Evolutionary conservation across 1,284 basidiomycete genomes (phyloP).

Genomic region (Golubevia sp.): DNA sequence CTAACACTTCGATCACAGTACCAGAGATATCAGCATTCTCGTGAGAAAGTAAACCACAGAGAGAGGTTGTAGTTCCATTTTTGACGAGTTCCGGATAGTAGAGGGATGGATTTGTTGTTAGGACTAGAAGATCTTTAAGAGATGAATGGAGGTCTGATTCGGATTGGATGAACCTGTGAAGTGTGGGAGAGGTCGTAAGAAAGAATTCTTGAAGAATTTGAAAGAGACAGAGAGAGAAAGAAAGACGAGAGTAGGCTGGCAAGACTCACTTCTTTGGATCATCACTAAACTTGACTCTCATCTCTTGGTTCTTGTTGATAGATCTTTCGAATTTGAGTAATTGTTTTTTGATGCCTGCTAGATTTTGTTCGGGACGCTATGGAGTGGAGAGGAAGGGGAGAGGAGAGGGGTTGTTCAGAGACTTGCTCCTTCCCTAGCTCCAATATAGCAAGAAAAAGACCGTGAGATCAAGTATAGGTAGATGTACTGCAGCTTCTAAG

Average conservation of each 20-base stretch:
- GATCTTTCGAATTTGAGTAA: slow-evolving; percentile 83
- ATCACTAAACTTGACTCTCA: slow-evolving; percentile 68
- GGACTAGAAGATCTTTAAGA: slow-evolving; percentile 77
- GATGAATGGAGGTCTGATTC: slow-evolving; percentile 89
- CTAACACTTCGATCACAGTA: slow-evolving; percentile 65
- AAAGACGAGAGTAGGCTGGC: not conserved
- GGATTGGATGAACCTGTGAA: slow-evolving; percentile 91
- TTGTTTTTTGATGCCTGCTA: slow-evolving; percentile 74
- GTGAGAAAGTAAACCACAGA: slow-evolving; percentile 76
- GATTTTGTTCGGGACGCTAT: slow-evolving; percentile 66
- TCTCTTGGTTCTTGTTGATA: slow-evolving; percentile 90
- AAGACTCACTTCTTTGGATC: slow-evolving; percentile 84
- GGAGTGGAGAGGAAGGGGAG: not conserved
- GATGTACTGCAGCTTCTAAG: not conserved
- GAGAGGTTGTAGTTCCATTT: slow-evolving; percentile 71
- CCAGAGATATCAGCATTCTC: slow-evolving; percentile 56
- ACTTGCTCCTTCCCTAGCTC: too few species aligned
- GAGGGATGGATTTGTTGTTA: slow-evolving; percentile 82
- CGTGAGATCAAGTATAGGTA: too few species aligned
- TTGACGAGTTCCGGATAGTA: slow-evolving; percentile 88
- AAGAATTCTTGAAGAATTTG: not conserved
- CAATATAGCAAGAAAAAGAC: not conserved
- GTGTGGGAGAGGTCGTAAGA: not conserved
- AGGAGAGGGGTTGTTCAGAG: not conserved
- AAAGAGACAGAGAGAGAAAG: not conserved